These are phyloP conservation scores for Lathyrus sativus DNA, from an alignment of 306 rosid genomes.

Conservation along the genomic window DNA sequence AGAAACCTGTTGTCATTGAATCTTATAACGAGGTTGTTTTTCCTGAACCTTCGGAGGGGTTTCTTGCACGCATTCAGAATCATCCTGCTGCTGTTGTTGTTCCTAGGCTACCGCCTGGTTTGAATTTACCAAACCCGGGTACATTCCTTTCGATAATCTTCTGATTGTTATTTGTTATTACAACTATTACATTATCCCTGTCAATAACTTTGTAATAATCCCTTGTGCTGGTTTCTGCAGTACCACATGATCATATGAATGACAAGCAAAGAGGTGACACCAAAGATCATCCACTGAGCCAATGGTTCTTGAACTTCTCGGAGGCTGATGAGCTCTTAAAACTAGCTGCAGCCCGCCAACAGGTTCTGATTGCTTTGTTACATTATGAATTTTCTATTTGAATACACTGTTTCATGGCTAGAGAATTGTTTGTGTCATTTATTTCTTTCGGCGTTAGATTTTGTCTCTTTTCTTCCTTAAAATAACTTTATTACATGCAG, in stretches of 20 bases:
- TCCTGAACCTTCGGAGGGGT: constrained; percentile 77
- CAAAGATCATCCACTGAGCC: constrained; percentile 80
- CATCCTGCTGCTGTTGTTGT: constrained; percentile 89
- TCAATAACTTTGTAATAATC: not conserved
- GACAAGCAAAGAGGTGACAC: constrained; percentile 72
- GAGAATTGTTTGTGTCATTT: constrained; percentile 4
- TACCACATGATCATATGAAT: constrained; percentile 47
- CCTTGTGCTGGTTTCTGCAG: constrained; percentile 45
- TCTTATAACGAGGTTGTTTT: constrained; percentile 86
- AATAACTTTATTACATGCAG: constrained; percentile 27
- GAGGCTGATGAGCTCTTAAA: constrained; percentile 97
- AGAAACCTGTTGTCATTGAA: constrained; percentile 94
- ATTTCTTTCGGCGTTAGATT: constrained; percentile 19
- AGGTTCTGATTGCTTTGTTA: constrained; percentile 58
- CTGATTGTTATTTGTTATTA: not conserved
- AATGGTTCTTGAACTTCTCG: constrained; percentile 96
- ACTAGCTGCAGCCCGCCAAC: constrained; percentile 94
- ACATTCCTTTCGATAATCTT: constrained; percentile 29
- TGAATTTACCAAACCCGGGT: constrained; percentile 79
- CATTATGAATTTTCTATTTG: constrained; percentile 8
- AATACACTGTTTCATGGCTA: not conserved
- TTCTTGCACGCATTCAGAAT: constrained; percentile 79
- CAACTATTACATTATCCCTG: not conserved
- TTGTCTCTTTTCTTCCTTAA: constrained; percentile 10
- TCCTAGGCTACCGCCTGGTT: constrained; percentile 79